A percentile compares a stretch with the other conserved stretches of the same genome.
phyloP scores from a whole-genome alignment of 257 asterid genomes.

The Fraxinus quadrangulata region DNA sequence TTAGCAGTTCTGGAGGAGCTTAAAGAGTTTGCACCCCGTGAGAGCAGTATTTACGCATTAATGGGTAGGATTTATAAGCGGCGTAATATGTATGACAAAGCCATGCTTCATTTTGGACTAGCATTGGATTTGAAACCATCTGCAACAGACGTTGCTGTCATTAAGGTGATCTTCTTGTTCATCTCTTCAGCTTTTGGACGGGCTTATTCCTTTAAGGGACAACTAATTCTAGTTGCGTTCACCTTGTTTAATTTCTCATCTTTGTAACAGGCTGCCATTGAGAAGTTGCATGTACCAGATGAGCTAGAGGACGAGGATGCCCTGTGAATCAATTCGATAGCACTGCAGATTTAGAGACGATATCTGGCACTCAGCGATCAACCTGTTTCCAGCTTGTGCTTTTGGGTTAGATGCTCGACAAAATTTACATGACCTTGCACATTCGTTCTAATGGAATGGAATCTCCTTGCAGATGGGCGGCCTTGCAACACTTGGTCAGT shows the following conservation, averaged over 20 bases:
- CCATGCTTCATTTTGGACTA: constrained; percentile 95
- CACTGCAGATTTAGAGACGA: constrained; percentile 17
- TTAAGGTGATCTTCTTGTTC: constrained; percentile 57
- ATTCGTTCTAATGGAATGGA: constrained; percentile 4
- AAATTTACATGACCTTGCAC: constrained; percentile 10
- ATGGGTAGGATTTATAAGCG: constrained; percentile 94
- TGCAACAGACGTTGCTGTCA: constrained; percentile 91
- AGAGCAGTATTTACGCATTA: constrained; percentile 89
- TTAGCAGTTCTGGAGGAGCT: constrained; percentile 93
- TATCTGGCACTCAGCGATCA: not conserved
- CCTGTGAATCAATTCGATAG: constrained; percentile 38
- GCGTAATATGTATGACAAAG: constrained; percentile 65
- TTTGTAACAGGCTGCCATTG: constrained; percentile 78
- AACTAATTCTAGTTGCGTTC: constrained; percentile 1
- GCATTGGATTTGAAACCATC: constrained; percentile 97
- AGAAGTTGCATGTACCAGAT: constrained; percentile 91
- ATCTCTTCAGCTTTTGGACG: not conserved
- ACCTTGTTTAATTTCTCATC: constrained; percentile 6
- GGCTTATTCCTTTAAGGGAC: not conserved
- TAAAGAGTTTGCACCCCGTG: constrained; percentile 87
- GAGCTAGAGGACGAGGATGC: constrained; percentile 69
- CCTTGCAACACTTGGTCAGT: not conserved
- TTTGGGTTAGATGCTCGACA: constrained; percentile 28
- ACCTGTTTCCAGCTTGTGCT: constrained; percentile 38
- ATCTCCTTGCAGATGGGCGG: constrained; percentile 23